Conservation (phyloP, 2,329 filamentous ascomycete species). For the Paracoccidioides lutzii region DNA sequence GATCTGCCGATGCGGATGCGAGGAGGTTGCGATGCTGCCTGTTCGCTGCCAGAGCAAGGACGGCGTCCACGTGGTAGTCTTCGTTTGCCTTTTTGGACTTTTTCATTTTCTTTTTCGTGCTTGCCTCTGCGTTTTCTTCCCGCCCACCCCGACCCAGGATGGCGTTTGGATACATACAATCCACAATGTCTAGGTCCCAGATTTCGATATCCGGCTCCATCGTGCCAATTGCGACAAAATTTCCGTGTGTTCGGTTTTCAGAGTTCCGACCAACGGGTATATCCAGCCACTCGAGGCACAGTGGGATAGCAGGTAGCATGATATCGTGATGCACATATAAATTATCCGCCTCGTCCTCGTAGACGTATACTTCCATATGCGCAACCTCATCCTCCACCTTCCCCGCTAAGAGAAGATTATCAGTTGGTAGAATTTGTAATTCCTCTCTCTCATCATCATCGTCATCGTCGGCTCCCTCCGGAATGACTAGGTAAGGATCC, state of each 20-base stretch:
- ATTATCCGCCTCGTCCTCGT: constrained; percentile 89
- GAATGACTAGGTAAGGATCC: constrained; percentile 89
- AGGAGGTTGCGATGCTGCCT: constrained; percentile 86
- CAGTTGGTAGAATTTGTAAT: constrained; percentile 78
- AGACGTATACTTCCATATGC: constrained; percentile 92
- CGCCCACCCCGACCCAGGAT: constrained; percentile 67
- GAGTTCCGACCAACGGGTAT: constrained; percentile 66
- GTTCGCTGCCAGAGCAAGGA: constrained; percentile 84
- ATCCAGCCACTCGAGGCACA: constrained; percentile 92
- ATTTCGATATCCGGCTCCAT: constrained; percentile 98
- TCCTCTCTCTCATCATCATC: constrained; percentile 83
- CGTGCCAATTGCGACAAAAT: constrained; percentile 89
- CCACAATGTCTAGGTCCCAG: constrained; percentile 91
- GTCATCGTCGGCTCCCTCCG: constrained; percentile 48
- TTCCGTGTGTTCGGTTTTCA: constrained; percentile 57
- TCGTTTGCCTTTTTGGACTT: constrained; percentile 82
- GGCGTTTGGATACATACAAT: constrained; percentile 96
- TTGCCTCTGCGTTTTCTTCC: constrained; percentile 34
- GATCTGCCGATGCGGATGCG: constrained; percentile 88
- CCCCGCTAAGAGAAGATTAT: constrained; percentile 83
- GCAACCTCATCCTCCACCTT: constrained; percentile 96
- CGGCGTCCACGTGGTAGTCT: constrained; percentile 84
- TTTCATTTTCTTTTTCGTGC: constrained; percentile 59
- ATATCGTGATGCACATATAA: constrained; percentile 99
- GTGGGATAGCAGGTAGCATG: constrained; percentile 92